Base-by-base conservation (phyloP, 805 yeast species). In the Candida vartiovaarae region DNA sequence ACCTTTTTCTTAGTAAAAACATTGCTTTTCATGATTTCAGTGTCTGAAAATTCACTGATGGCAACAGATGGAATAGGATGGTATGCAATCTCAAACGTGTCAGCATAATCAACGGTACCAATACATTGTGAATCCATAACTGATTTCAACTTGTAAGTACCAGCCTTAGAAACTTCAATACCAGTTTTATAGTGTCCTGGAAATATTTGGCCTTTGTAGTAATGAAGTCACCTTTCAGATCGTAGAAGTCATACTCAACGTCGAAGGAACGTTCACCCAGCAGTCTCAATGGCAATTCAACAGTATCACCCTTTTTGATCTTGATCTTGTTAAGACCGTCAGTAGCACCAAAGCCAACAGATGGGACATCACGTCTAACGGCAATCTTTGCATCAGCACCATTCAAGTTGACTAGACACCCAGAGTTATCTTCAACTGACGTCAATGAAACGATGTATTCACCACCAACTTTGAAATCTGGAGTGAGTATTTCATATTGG, bases 401-500 rank as follows among this genome's bases (percentile, higher is more conserved):
- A 38, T 78, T 74, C 44, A 85, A 64, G 9, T 76, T 78, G n/a
- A 86, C 91, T 23, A 74, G 71, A 64, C 99, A 93, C 1, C 81
- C 80, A 8, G 84, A 76, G n/a, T 76, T 72, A 59, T 93, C 99
- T 24, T 72, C 72, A 3, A 86, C 77, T 8, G 85, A 73, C 3
- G 76, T 71, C 48, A 93, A 59, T 2, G 78, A 70, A 1, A 91
- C 62, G 26, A 74, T 72, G 59, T 78, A 89, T n/a, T 75, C 72
- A 4, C 96, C 96, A 23, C 96, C 95, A 24, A 68, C 64, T 2
- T 61, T 60, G 42, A 85, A 71, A 1, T 64, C 56, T 1, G 86
- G 82, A 0, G 87, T 76, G 7, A 60, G 52, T n/a, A 88, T 70
- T 1, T 56, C 52, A 44, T 70, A 68, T 1, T 52, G 49, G 43